A percentile compares a stretch with the other conserved stretches of the same genome.
Evolutionary conservation across 164 flowering plant genomes (phyloP).

Genomic region (Aristolochia fimbriata): DNA sequence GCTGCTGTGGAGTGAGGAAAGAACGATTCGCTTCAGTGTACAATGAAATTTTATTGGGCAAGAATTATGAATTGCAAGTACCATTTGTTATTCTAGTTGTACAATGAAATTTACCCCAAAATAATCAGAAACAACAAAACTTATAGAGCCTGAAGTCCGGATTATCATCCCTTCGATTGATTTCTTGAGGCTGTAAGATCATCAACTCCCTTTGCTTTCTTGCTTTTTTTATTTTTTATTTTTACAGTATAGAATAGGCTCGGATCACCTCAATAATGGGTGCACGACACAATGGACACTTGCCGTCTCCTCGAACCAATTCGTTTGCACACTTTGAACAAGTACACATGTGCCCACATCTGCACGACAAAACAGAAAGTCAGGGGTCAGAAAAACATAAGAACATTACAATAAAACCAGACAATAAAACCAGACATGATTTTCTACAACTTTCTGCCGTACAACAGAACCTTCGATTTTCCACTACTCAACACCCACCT

Average conservation of each 20-base stretch:
- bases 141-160: neutral
- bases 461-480: no score
- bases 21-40: no score
- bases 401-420: no score
- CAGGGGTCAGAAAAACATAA: no score
- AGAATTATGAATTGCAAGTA: no score
- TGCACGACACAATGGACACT: conserved; percentile 98
- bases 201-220: conserved; percentile 2
- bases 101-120: no score
- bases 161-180: neutral
- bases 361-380: no score
- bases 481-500: conserved; percentile 65
- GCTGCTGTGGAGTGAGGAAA: no score
- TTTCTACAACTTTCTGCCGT: no score
- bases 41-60: no score
- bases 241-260: conserved; percentile 72
- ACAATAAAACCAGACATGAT: neutral
- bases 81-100: no score
- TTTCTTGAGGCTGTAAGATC: neutral
- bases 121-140: neutral
- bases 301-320: conserved; percentile 54
- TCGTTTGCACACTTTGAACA: conserved; percentile 82
- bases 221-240: conserved; percentile 1
- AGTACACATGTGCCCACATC: conserved; percentile 89
- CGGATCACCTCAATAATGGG: conserved; percentile 84